Conservation (phyloP, 345 rosid species). For the Citrus trifoliata region DNA sequence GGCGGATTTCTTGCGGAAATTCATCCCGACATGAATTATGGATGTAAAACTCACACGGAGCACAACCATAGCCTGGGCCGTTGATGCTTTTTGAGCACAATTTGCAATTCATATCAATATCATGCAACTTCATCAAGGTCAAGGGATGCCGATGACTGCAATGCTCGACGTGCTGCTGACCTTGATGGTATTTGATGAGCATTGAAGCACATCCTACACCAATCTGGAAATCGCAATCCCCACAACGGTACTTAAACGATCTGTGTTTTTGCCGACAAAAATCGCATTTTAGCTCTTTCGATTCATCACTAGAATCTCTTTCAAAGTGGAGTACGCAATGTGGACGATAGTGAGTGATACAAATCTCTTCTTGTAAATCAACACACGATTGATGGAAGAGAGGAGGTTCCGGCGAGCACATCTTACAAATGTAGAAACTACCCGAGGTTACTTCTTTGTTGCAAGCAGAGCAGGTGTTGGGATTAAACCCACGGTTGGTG, state of each 20-base stretch:
- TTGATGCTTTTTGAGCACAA: neutral
- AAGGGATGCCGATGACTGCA: neutral
- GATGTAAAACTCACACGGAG: neutral
- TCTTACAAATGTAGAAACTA: neutral
- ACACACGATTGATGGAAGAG: neutral
- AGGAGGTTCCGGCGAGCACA: neutral
- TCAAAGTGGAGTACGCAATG: neutral
- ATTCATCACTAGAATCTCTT: neutral
- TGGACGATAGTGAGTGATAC: neutral
- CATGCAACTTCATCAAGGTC: neutral
- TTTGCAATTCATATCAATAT: neutral
- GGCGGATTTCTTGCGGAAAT: neutral
- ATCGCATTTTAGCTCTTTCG: fast-evolving
- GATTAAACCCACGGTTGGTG: neutral
- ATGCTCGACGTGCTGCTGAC: neutral
- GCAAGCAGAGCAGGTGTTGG: neutral
- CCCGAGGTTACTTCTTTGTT: neutral
- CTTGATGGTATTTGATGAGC: neutral
- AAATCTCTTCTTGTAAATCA: neutral
- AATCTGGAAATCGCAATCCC: neutral
- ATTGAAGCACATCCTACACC: neutral
- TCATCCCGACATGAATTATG: neutral
- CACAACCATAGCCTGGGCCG: neutral
- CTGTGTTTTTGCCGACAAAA: neutral
- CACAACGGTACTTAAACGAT: neutral